A percentile compares a stretch with the other conserved stretches of the same genome.
Conservation (phyloP, 148 eudicot species). For the Camellia japonica region DNA sequence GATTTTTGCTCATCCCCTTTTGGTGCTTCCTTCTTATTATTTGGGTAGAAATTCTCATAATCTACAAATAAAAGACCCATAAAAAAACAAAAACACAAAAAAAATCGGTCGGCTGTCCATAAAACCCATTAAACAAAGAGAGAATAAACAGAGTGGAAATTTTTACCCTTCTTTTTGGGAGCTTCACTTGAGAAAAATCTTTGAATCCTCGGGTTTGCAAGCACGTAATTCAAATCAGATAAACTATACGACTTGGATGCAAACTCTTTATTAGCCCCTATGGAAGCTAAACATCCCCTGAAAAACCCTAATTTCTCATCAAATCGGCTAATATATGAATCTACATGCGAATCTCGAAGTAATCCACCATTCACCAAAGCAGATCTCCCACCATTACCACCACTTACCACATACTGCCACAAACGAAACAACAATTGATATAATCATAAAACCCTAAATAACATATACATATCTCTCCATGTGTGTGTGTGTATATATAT, state of each 20-base stretch:
- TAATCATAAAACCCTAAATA: conserved; percentile 3
- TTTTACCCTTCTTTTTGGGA: conserved; percentile 78
- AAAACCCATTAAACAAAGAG: background rate
- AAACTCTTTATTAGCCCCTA: conserved; percentile 36
- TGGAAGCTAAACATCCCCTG: conserved; percentile 60
- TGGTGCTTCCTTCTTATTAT: conserved; percentile 81
- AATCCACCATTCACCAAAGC: conserved; percentile 24
- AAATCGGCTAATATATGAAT: conserved; percentile 19
- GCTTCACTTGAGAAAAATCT: conserved; percentile 68
- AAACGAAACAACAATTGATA: conserved; percentile 4
- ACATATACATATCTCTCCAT: background rate
- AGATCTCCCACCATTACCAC: conserved; percentile 38
- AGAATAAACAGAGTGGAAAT: background rate
- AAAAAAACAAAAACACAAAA: conserved; percentile 1
- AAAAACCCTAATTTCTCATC: conserved; percentile 56
- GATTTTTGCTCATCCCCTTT: conserved; percentile 68
- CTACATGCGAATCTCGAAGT: conserved; percentile 21
- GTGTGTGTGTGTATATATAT: background rate
- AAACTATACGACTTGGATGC: conserved; percentile 27
- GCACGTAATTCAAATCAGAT: conserved; percentile 41
- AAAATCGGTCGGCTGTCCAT: background rate
- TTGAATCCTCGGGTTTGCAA: conserved; percentile 50
- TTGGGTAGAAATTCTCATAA: conserved; percentile 80
- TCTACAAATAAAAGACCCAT: conserved; percentile 33
- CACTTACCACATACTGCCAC: conserved; percentile 59